These are phyloP conservation scores for Priceomyces melissophilus DNA, from an alignment of 805 yeast genomes.

Conservation along the genomic window DNA sequence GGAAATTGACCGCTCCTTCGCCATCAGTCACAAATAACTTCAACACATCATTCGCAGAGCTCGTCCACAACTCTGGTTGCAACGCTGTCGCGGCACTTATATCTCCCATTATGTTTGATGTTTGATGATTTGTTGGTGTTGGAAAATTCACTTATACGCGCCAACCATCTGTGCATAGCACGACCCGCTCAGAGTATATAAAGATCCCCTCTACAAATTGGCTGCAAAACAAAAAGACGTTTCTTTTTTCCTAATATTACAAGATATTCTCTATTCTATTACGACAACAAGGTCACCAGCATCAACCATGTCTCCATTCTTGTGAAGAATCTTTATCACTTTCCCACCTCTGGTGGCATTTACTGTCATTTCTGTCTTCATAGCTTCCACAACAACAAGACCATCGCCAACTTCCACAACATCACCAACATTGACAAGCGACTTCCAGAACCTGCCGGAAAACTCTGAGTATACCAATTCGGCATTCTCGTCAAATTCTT, in stretches of 20 bases:
- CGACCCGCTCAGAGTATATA: background rate
- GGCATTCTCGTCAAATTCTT: conserved; percentile 71
- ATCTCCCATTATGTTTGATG: no score
- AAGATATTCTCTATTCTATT: conserved; percentile 39
- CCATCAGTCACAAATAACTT: conserved; percentile 54
- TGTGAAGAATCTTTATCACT: conserved; percentile 68
- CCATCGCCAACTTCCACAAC: conserved; percentile 71
- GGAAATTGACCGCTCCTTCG: conserved; percentile 54
- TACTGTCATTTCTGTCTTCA: conserved; percentile 97
- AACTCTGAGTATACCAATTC: conserved; percentile 87
- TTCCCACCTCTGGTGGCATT: conserved; percentile 67
- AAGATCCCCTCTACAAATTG: background rate
- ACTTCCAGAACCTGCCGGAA: conserved; percentile 97
- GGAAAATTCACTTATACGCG: background rate
- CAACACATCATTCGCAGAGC: conserved; percentile 66
- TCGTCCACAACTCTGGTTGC: conserved; percentile 73
- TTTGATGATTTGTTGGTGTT: background rate
- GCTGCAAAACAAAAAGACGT: background rate
- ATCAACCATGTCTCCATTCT: conserved; percentile 93
- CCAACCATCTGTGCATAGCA: no score
- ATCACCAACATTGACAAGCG: conserved; percentile 77
- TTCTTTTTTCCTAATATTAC: background rate
- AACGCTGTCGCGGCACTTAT: conserved; percentile 21
- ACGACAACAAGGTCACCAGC: conserved; percentile 95
- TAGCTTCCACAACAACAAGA: conserved; percentile 88